Evolutionary conservation across 2,329 filamentous ascomycete species (phyloP).

Genomic region (Immersiporthe knoxdaviesiana): DNA sequence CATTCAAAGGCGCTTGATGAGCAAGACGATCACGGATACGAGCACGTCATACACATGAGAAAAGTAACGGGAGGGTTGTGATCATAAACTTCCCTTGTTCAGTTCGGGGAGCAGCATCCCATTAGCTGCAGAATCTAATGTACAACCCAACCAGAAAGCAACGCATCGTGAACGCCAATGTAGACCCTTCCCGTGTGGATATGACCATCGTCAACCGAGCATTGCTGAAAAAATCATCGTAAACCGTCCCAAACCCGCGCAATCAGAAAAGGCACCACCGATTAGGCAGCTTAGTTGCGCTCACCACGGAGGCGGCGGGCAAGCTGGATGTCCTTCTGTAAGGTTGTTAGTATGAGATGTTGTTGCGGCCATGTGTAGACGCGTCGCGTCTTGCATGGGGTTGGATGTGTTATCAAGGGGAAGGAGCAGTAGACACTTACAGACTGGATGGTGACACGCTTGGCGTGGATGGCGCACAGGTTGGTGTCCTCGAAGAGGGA

Average conservation of each 20-base stretch:
- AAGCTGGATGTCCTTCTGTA: conserved; percentile 90
- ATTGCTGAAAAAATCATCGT: conserved; percentile 47
- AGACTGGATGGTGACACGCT: conserved; percentile 97
- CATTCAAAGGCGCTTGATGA: too few relatives aligned
- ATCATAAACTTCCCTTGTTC: conserved; percentile 35
- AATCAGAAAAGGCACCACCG: conserved; percentile 30
- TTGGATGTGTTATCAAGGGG: neutral
- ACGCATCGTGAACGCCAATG: conserved; percentile 47
- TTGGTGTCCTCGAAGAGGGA: conserved; percentile 99
- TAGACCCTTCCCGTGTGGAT: conserved; percentile 44
- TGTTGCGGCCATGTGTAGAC: neutral
- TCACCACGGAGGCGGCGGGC: conserved; percentile 93
- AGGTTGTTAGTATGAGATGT: conserved; percentile 40
- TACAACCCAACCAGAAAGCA: conserved; percentile 47
- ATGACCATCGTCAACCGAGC: conserved; percentile 44
- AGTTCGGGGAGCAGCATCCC: conserved; percentile 35
- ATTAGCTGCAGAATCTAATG: conserved; percentile 43
- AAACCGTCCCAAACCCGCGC: conserved; percentile 41
- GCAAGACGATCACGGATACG: neutral
- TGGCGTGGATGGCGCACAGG: conserved; percentile 97
- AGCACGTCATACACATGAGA: neutral
- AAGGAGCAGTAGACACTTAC: conserved; percentile 40
- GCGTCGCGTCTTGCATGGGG: neutral
- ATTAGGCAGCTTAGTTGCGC: conserved; percentile 67
- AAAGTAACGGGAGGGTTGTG: conserved; percentile 22